Evolutionary conservation across 208 protist genomes (phyloP), one percentile per base, ranked within the genome.

Genomic region (Leishmania turanica): DNA sequence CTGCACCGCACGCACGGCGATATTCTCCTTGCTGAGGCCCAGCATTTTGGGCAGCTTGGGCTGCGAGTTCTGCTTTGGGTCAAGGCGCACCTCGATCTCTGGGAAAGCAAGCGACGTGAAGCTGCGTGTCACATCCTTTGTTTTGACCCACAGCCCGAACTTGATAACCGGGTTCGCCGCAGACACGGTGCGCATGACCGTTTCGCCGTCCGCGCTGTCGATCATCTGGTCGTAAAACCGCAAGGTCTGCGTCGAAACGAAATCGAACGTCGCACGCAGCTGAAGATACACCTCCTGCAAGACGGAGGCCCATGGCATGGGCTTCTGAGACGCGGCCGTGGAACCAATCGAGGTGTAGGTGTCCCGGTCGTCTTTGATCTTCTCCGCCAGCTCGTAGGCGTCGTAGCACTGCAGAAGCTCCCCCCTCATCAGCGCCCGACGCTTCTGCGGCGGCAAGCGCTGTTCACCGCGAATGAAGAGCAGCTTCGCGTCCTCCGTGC

Each of bases 81-180:
- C 92, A 31, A 98, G 82, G n/a, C 91, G 88, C 37, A 98, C 87
- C 49, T 92, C 90, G 69, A 97, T 84, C 13, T 95, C 89, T 3
- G 91, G 87, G 81, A 97, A 97, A 2, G 88, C 78, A 24, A 98
- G 78, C 17, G 91, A 91, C 42, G 88, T 91, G 81, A 97, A 97
- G 78, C 93, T 96, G 42, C 94, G 94, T 53, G 95, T 97, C 66
- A 91, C 88, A 75, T 97, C 92, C 82, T 94, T 92, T 54, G 95
- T 90, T 78, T 97, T 98, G 24, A 97, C 92, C 95, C 96, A 98
- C 75, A 97, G 86, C 34, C 96, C 96, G 60, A 92, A 98, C 82
- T 96, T 98, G 47, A 97, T 78, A 13, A 96, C 89, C 8, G 91
- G 88, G 75, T 90, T 87, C 31, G 74, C 47, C 47, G 84, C 66